A percentile compares a stretch with the other conserved stretches of the same genome.
These are phyloP conservation scores for Conringia planisiliqua DNA, from an alignment of 345 rosid genomes.

Conservation along the genomic window DNA sequence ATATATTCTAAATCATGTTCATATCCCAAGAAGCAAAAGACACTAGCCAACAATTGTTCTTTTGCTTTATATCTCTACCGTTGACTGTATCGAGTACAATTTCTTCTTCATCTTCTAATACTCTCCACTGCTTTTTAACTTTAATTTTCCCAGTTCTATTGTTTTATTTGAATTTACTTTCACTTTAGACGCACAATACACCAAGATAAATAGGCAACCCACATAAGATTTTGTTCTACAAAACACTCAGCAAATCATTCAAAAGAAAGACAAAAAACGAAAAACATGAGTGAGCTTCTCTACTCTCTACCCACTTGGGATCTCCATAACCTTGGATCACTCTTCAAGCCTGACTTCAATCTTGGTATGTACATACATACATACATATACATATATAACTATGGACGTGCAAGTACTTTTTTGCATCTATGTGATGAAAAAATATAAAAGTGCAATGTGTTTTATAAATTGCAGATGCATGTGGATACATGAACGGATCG, in stretches of 20 bases:
- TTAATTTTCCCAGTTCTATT: slow-evolving; percentile 2
- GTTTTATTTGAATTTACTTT: slow-evolving; percentile 17
- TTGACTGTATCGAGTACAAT: slow-evolving; percentile 51
- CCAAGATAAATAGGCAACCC: slow-evolving; percentile 31
- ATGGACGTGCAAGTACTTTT: background rate
- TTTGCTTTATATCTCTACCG: slow-evolving; percentile 38
- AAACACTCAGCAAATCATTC: slow-evolving; percentile 10
- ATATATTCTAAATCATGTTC: slow-evolving; percentile 15
- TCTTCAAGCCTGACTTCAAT: slow-evolving; percentile 77
- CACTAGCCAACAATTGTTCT: slow-evolving; percentile 26
- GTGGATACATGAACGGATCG: slow-evolving; percentile 46
- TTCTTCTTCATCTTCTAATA: slow-evolving; percentile 39
- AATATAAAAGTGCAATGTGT: background rate
- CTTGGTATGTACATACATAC: slow-evolving; percentile 36
- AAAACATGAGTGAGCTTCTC: slow-evolving; percentile 48
- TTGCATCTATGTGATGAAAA: background rate
- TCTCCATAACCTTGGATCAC: slow-evolving; percentile 68
- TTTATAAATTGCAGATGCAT: slow-evolving; percentile 15
- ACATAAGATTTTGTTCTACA: slow-evolving; percentile 9
- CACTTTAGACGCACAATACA: slow-evolving; percentile 31
- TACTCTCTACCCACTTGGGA: slow-evolving; percentile 66
- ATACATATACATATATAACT: no score
- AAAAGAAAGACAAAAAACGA: background rate
- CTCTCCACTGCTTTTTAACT: slow-evolving; percentile 21
- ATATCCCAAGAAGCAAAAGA: slow-evolving; percentile 44